Percentiles rank a stretch among this genome's conserved stretches.
Evolutionary conservation across 2,329 filamentous ascomycete species (phyloP).

Genomic region (Xenosphaeropsis pyriputrescens): DNA sequence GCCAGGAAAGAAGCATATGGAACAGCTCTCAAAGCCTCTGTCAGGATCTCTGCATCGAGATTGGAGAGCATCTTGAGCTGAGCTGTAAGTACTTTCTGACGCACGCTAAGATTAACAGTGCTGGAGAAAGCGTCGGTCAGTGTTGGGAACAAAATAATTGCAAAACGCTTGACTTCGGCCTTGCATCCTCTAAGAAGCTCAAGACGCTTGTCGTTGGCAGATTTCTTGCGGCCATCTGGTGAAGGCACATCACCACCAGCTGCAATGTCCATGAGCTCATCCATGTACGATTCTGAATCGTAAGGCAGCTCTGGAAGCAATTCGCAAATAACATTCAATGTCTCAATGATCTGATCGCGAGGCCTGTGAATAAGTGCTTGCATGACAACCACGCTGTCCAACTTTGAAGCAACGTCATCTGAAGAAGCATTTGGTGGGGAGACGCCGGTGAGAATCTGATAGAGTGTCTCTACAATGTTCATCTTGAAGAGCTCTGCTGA

Average conservation of each 20-base stretch:
- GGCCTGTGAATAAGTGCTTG: slow-evolving; percentile 93
- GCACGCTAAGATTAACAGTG: slow-evolving; percentile 87
- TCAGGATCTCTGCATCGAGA: slow-evolving; percentile 69
- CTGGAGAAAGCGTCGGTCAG: slow-evolving; percentile 95
- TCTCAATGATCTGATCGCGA: slow-evolving; percentile 92
- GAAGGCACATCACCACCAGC: slow-evolving; percentile 23
- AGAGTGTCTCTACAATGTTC: slow-evolving; percentile 93
- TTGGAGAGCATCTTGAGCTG: slow-evolving; percentile 97
- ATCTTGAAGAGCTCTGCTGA: slow-evolving; percentile 89
- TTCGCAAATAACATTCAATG: slow-evolving; percentile 93
- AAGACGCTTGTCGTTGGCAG: slow-evolving; percentile 67
- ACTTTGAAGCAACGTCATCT: slow-evolving; percentile 67
- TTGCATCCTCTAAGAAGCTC: slow-evolving; percentile 73
- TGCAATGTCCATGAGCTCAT: slow-evolving; percentile 29
- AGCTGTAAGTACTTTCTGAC: slow-evolving; percentile 89
- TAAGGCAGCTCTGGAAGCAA: slow-evolving; percentile 63
- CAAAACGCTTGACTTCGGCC: slow-evolving; percentile 76
- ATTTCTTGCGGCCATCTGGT: slow-evolving; percentile 31
- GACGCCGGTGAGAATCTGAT: slow-evolving; percentile 92
- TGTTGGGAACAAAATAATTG: slow-evolving; percentile 84
- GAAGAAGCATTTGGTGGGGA: slow-evolving; percentile 64
- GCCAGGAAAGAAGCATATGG: slow-evolving; percentile 93
- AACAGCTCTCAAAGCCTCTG: slow-evolving; percentile 73
- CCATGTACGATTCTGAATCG: slow-evolving; percentile 27
- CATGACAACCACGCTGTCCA: slow-evolving; percentile 97